Conservation (phyloP, 2,329 filamentous ascomycete genomes). For the Alternaria solani region DNA sequence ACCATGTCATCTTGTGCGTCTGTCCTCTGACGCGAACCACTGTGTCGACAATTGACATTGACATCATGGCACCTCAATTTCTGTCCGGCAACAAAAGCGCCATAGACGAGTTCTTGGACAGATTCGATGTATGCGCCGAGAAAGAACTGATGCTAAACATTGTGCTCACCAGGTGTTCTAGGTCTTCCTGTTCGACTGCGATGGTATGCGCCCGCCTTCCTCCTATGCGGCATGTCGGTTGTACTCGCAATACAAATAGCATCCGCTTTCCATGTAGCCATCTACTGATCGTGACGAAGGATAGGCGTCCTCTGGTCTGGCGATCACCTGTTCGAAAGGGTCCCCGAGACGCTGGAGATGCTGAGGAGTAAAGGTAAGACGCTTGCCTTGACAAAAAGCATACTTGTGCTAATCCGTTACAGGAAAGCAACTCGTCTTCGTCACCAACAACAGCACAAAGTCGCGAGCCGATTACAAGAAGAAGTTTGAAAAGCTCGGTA, state of each 20-base stretch:
- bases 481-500: constrained; percentile 83
- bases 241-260: background rate
- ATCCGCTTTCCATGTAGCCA: background rate
- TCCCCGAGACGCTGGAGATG: constrained; percentile 84
- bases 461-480: constrained; percentile 90
- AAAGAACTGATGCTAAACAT: background rate
- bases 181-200: constrained; percentile 96
- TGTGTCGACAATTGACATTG: constrained; percentile 5
- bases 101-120: constrained; percentile 83
- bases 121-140: constrained; percentile 79
- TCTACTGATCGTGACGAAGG: constrained; percentile 54
- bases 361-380: constrained; percentile 78
- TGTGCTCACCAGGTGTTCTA: constrained; percentile 52
- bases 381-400: background rate
- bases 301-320: constrained; percentile 96
- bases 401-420: background rate
- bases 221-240: constrained; percentile 13
- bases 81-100: constrained; percentile 80
- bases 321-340: constrained; percentile 84
- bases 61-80: constrained; percentile 58
- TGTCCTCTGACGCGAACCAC: constrained; percentile 7
- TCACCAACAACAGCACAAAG: constrained; percentile 99
- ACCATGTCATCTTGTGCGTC: constrained; percentile 25
- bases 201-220: constrained; percentile 67
- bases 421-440: constrained; percentile 94